Conservation (phyloP, 805 yeast species). For the Pichia scutulata region DNA sequence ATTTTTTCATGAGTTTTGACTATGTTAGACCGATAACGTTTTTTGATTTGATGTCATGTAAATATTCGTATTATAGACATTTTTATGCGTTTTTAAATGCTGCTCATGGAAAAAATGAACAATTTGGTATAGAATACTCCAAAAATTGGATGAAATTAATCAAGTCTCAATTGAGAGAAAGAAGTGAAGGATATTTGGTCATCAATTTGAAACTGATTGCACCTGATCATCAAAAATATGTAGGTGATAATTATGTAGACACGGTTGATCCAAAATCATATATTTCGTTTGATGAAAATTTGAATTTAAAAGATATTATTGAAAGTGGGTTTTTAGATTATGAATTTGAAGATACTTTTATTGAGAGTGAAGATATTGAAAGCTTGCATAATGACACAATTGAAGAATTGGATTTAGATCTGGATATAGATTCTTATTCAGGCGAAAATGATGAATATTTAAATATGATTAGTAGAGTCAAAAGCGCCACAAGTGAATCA, state of each 20-base stretch:
- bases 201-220: conserved; percentile 3
- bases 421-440: background rate
- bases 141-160: background rate
- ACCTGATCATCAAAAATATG: conserved; percentile 3
- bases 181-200: conserved; percentile 7
- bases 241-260: background rate
- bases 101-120: background rate
- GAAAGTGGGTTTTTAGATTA: conserved; percentile 3
- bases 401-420: background rate
- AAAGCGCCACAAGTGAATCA: background rate
- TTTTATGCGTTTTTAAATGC: background rate
- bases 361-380: conserved; percentile 2
- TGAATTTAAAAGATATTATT: conserved; percentile 2
- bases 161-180: background rate
- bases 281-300: background rate
- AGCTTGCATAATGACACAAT: background rate
- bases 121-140: background rate
- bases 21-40: background rate
- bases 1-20: conserved; percentile 1
- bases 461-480: background rate
- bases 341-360: background rate
- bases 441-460: background rate
- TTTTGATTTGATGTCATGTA: conserved; percentile 4
- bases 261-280: background rate
- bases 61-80: background rate